Evolutionary conservation across 2,329 filamentous ascomycete genomes (phyloP).

Genomic region (Podosphaera xanthii): DNA sequence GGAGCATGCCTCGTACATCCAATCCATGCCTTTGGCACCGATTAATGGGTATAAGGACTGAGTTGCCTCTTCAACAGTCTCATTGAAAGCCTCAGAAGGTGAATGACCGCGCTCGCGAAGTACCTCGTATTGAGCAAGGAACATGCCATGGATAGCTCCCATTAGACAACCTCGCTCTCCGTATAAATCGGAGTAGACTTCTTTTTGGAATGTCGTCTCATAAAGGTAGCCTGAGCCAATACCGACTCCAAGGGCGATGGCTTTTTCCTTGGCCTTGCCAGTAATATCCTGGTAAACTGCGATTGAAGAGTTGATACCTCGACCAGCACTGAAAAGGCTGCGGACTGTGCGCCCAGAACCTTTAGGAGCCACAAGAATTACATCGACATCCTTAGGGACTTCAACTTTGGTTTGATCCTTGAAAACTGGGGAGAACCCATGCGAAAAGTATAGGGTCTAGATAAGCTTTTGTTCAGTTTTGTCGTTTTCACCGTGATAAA

Average conservation of each 20-base stretch:
- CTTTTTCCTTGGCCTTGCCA: constrained; percentile 95
- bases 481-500: not conserved
- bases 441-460: constrained; percentile 98
- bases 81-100: constrained; percentile 98
- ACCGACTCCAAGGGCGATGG: constrained; percentile 85
- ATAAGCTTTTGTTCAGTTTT: constrained; percentile 4
- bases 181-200: constrained; percentile 99
- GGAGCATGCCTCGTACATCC: constrained; percentile 99
- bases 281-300: constrained; percentile 97
- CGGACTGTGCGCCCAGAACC: constrained; percentile 96
- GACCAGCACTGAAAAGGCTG: constrained; percentile 95
- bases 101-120: constrained; percentile 95
- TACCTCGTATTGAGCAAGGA: constrained; percentile 99
- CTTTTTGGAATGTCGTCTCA: constrained; percentile 99
- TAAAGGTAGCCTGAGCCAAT: constrained; percentile 97
- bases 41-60: constrained; percentile 96
- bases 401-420: constrained; percentile 99
- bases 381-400: constrained; percentile 82
- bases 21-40: constrained; percentile 96
- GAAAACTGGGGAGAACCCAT: constrained; percentile 99
- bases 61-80: constrained; percentile 99
- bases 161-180: constrained; percentile 99
- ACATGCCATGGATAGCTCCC: constrained; percentile 99
- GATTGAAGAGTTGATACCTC: constrained; percentile 98
- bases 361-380: constrained; percentile 98